phyloP scores from a whole-genome alignment of 129 eudicot species.

The Lactuca saligna region DNA sequence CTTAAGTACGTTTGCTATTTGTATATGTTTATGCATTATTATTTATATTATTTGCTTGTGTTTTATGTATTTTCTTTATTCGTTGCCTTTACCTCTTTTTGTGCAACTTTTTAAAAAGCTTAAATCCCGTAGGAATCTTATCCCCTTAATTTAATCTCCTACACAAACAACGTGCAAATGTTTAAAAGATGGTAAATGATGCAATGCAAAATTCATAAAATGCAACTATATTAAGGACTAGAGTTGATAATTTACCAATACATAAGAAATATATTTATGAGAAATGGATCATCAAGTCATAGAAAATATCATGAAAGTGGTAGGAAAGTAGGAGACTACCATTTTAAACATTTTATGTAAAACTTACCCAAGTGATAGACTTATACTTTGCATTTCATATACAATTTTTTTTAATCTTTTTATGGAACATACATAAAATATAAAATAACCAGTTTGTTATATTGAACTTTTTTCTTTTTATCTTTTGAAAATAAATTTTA shows the following conservation, averaged over 20 bases:
- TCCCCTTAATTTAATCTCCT: too few relatives aligned
- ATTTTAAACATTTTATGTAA: too few relatives aligned
- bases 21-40: too few relatives aligned
- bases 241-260: neutral
- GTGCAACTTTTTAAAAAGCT: too few relatives aligned
- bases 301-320: neutral
- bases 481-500: too few relatives aligned
- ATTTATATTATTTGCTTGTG: too few relatives aligned
- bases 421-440: neutral
- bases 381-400: neutral
- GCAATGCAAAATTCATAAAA: neutral
- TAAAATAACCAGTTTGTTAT: neutral
- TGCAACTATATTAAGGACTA: neutral
- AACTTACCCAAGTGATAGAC: neutral
- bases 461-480: too few relatives aligned
- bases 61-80: too few relatives aligned
- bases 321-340: neutral
- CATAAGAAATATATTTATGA: neutral
- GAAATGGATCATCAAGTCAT: neutral
- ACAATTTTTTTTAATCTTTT: too few relatives aligned
- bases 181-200: neutral
- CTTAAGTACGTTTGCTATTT: too few relatives aligned
- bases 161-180: neutral
- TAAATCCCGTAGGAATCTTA: too few relatives aligned
- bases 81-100: too few relatives aligned